Evolutionary conservation across 2,329 filamentous ascomycete species (phyloP), one percentile per base, ranked within the genome.

Genomic region (Eutypella sp.): DNA sequence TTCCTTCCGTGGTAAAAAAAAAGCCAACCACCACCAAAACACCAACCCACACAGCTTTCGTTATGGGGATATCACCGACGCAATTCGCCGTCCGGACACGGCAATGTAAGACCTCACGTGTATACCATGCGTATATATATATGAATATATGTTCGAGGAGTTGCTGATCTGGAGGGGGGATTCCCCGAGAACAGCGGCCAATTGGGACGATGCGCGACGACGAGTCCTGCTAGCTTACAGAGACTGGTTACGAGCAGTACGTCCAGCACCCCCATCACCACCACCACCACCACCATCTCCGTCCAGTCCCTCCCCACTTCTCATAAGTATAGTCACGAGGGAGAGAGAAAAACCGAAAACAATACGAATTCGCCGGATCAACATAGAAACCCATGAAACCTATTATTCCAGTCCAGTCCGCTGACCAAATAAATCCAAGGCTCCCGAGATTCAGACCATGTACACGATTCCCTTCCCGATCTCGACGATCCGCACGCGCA

Each of bases 371-470:
- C n/a, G n/a, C n/a, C n/a, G n/a, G n/a, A n/a, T n/a, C n/a, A n/a
- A n/a, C 31, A 33, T 36, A 16, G 9, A 20, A 29, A 13, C 25
- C 29, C 16, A 15, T n/a, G 29, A 33, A 5, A 15, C 11, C 29
- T 15, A 5, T 15, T 33, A 15, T 5, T 5, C 29, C 11, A 33
- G 5, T 4, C 11, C 13, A 33, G 7, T 5, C 5, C 16, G n/a
- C 39, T 42, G 38, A 41, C 33, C n/a, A n/a, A n/a, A n/a, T n/a
- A n/a, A 8, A 23, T 34, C 44, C 38, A 66, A 99, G 93, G 90
- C 90, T 34, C 92, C 93, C 50, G 91, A 97, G 68, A 92, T 99
- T 64, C 93, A 97, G 70, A 87, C 83, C 51, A 96, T 97, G 89
- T 99, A 99, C 81, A 87, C 87, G 52, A 76, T 99, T 63, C 89